Evolutionary conservation across 2,329 filamentous ascomycete species (phyloP).

Genomic region (Fusarium clavum): DNA sequence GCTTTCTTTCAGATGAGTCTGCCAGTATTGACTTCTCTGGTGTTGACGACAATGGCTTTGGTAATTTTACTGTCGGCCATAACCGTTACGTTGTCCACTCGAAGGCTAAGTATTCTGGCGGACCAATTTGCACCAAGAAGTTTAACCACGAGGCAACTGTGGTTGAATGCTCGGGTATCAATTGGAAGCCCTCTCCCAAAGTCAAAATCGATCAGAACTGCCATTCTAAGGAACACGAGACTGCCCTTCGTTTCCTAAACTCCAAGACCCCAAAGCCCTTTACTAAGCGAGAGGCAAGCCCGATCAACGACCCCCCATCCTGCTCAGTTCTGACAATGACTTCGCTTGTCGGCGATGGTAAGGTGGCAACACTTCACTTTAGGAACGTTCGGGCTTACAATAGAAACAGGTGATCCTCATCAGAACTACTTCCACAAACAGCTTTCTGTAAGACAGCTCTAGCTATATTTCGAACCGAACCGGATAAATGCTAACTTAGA

Average conservation of each 20-base stretch:
- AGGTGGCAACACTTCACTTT: background rate
- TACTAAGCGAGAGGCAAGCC: background rate
- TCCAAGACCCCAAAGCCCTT: background rate
- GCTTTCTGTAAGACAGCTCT: background rate
- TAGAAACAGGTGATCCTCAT: background rate
- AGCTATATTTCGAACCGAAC: background rate
- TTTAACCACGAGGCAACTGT: background rate
- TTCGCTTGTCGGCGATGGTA: background rate
- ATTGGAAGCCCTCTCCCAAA: background rate
- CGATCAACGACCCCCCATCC: background rate
- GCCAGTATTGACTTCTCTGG: background rate
- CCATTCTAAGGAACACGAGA: background rate
- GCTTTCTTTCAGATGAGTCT: background rate
- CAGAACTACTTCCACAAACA: slow-evolving; percentile 14
- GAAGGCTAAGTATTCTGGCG: background rate
- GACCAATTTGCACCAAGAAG: slow-evolving; percentile 1
- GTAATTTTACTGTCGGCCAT: slow-evolving; percentile 1
- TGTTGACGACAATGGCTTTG: slow-evolving; percentile 5
- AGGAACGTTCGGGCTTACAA: background rate
- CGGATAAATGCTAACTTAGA: background rate
- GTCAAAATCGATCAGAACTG: background rate
- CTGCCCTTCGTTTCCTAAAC: background rate
- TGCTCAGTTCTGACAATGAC: background rate
- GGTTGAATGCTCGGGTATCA: background rate
- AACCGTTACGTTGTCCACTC: background rate